Percentiles rank a stretch among this genome's conserved stretches.
These are phyloP conservation scores for Fraxinus xanthoxyloides DNA, from an alignment of 305 asterid species.

Conservation along the genomic window DNA sequence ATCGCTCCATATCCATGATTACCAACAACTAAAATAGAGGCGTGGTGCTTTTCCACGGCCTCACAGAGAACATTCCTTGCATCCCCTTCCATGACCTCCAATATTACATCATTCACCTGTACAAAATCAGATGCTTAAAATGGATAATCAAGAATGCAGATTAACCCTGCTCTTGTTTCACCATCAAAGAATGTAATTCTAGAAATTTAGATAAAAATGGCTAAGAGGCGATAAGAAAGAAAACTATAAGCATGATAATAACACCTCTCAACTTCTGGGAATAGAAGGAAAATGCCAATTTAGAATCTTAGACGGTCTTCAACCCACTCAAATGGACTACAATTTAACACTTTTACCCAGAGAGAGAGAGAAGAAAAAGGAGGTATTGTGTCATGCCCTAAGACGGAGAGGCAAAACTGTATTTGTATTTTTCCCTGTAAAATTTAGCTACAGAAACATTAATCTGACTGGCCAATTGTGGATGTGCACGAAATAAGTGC, in stretches of 20 bases:
- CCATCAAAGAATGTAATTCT: neutral
- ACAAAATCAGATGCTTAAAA: neutral
- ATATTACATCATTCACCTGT: conserved; percentile 46
- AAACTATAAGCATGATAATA: neutral
- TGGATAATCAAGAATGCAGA: neutral
- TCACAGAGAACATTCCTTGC: conserved; percentile 72
- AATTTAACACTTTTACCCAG: neutral
- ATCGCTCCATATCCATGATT: conserved; percentile 91
- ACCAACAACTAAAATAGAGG: conserved; percentile 71
- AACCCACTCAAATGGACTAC: neutral
- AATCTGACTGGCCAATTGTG: neutral
- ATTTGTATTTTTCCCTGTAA: neutral
- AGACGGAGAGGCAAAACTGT: neutral
- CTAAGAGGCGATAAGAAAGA: neutral
- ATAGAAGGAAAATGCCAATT: neutral
- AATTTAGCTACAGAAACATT: neutral
- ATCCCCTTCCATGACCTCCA: conserved; percentile 57
- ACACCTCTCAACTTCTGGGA: neutral
- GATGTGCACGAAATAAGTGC: neutral
- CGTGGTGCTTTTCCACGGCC: conserved; percentile 66
- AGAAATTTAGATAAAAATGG: neutral
- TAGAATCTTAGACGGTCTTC: neutral
- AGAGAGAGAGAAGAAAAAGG: neutral
- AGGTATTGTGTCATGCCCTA: neutral
- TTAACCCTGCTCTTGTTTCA: neutral